Evolutionary conservation across 495 filamentous ascomycete genomes (phyloP).

Genomic region (Chaetomium tenue): DNA sequence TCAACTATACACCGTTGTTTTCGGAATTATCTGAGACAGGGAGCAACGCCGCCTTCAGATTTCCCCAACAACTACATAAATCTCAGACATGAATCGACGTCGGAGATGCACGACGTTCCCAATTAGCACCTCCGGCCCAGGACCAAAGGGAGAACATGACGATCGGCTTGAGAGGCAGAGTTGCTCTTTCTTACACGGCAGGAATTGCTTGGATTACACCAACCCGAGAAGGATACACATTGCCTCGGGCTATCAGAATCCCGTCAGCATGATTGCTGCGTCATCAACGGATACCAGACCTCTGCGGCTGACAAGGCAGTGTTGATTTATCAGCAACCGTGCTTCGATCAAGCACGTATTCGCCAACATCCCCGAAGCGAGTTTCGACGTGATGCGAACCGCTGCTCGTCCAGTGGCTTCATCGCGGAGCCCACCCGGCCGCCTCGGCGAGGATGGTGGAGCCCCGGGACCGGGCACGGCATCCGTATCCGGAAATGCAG

Average conservation of each 20-base stretch:
- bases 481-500: slow-evolving; percentile 31
- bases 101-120: background rate
- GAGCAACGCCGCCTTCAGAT: background rate
- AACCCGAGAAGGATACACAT: background rate
- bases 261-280: background rate
- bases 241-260: background rate
- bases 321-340: background rate
- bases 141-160: background rate
- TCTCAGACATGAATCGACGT: background rate
- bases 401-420: background rate
- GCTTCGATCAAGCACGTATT: background rate
- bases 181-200: background rate
- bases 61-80: background rate
- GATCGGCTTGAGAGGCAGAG: background rate
- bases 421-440: background rate
- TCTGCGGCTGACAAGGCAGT: slow-evolving; percentile 1
- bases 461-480: background rate
- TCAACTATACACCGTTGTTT: background rate
- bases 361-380: background rate
- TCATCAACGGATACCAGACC: background rate
- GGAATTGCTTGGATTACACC: background rate
- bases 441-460: background rate
- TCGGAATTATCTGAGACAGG: slow-evolving; percentile 15
- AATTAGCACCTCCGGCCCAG: background rate
- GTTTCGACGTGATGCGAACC: background rate